Evolutionary conservation across 2,329 filamentous ascomycete genomes (phyloP), one percentile per base, ranked within the genome.

Genomic region (Fusarium luffae): DNA sequence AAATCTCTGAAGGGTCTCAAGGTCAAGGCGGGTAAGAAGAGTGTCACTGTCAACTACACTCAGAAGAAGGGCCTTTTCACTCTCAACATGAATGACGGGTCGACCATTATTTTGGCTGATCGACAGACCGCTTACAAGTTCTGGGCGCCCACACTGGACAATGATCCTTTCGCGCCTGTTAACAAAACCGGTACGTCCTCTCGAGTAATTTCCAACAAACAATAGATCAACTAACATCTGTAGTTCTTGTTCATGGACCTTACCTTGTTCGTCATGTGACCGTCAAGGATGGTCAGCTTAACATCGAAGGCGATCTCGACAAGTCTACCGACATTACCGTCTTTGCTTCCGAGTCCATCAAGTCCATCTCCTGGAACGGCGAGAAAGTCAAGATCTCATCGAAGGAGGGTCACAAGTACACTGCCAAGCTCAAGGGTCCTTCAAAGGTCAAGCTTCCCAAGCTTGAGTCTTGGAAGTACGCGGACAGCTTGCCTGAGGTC

Each of bases 121-220:
- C 80, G 87, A 13, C 77, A 81, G 2, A 78, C 84, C 0, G 88
- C 87, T 1, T 89, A 88, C 71, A 77, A 81, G 1, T 88, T 89
- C 74, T 89, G 86, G 82, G 85, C 84, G 1, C 85, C 87, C 5
- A 78, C 83, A 2, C 78, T 87, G 10, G 82, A 80, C 1, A 80
- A 80, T 7, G 75, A 88, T 61, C 85, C 85, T 0, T 75, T 81
- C 23, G 81, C 83, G 0, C 78, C 79, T 1, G 80, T 79, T 3
- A 79, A 84, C 28, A 78, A 84, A 43, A 85, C 84, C 21, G 78
- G 84, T 85, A 63, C 60, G 77, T 65, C 6, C 4, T 21, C n/a
- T n/a, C n/a, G n/a, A n/a, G n/a, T n/a, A n/a, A n/a, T n/a, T n/a
- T n/a, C n/a, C n/a, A n/a, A n/a, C n/a, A n/a, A 3, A 10, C 0